Evolutionary conservation across 495 filamentous ascomycete species (phyloP).

Genomic region (Hapsidospora chrysogenum): DNA sequence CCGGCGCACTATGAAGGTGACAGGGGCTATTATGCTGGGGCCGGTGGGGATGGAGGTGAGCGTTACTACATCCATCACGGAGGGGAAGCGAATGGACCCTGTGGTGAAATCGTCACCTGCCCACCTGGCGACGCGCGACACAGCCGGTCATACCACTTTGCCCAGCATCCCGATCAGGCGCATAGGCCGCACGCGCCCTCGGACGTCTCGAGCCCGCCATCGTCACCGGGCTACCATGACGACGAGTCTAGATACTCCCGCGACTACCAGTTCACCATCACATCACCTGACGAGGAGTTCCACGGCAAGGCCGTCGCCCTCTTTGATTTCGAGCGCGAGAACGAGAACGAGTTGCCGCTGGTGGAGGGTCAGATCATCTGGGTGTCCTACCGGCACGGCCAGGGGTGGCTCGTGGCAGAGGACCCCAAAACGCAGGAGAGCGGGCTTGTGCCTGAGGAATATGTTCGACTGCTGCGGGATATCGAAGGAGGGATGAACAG

Average conservation of each 20-base stretch:
- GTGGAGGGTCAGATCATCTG: constrained; percentile 92
- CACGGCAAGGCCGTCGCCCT: constrained; percentile 91
- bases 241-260: constrained; percentile 61
- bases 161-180: constrained; percentile 20
- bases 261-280: constrained; percentile 90
- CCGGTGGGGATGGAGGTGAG: constrained; percentile 57
- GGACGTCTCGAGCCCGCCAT: constrained; percentile 38
- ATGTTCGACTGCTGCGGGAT: constrained; percentile 82
- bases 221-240: constrained; percentile 29
- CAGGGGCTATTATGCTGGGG: constrained; percentile 47
- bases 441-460: constrained; percentile 90
- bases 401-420: constrained; percentile 93
- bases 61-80: constrained; percentile 62
- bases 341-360: constrained; percentile 88
- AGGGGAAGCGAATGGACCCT: constrained; percentile 51
- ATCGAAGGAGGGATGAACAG: constrained; percentile 55
- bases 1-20: constrained; percentile 29
- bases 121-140: constrained; percentile 47
- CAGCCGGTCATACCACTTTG: constrained; percentile 26
- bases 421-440: constrained; percentile 78
- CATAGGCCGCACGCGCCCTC: constrained; percentile 44
- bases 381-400: constrained; percentile 87
- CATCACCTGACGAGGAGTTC: constrained; percentile 92
- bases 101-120: constrained; percentile 69
- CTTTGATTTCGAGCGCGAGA: constrained; percentile 87